Percentiles rank a stretch among this genome's conserved stretches.
Conservation (phyloP, 208 protist genomes). For the Leishmania guyanensis region DNA sequence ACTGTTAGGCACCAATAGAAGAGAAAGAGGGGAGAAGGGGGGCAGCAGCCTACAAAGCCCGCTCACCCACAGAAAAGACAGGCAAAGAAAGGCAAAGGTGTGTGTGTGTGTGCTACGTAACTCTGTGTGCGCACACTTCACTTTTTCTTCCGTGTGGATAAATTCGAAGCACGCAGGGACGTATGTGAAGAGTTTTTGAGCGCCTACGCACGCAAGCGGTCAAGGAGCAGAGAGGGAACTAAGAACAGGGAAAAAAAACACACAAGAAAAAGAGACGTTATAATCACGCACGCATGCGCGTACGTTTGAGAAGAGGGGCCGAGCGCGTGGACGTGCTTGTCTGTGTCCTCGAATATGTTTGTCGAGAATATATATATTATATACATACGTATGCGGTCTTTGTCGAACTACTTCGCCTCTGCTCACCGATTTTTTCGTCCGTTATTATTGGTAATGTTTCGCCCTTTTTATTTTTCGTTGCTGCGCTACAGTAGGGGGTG, state of each 20-base stretch:
- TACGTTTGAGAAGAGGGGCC: neutral
- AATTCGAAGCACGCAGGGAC: neutral
- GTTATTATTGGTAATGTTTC: neutral
- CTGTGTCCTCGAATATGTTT: neutral
- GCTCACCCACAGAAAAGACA: too few relatives aligned
- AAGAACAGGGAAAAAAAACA: too few relatives aligned
- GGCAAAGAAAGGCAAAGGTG: too few relatives aligned
- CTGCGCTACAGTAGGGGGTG: neutral
- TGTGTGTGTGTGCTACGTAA: too few relatives aligned
- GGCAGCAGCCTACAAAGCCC: too few relatives aligned
- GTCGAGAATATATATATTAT: neutral
- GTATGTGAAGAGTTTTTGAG: neutral
- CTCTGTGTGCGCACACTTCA: too few relatives aligned
- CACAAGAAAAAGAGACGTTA: neutral
- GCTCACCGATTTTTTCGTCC: neutral
- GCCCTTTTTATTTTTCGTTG: neutral
- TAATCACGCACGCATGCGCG: neutral
- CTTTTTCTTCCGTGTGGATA: neutral
- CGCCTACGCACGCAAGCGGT: neutral
- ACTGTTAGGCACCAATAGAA: neutral
- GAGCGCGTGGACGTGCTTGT: neutral
- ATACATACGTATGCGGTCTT: neutral
- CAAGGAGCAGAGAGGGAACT: neutral
- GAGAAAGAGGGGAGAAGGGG: conserved; percentile 1
- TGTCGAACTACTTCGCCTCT: neutral